Conservation (phyloP, 176 grass and related monocot species). For the Zizania latifolia region DNA sequence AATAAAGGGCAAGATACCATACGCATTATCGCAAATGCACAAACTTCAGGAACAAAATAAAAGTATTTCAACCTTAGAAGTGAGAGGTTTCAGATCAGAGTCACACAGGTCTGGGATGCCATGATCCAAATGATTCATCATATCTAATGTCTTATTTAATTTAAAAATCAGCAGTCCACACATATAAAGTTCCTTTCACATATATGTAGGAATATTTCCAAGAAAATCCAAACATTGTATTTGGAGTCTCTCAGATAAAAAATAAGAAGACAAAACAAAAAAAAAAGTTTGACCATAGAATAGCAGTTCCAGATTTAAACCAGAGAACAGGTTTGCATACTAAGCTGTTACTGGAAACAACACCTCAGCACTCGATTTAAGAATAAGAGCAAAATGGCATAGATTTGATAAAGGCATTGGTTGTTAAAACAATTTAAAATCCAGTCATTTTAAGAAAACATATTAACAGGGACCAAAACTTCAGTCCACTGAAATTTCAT, state of each 20-base stretch:
- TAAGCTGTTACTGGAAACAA: background rate
- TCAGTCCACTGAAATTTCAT: background rate
- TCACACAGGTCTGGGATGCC: slow-evolving; percentile 13
- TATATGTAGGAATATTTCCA: background rate
- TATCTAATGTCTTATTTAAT: slow-evolving; percentile 27
- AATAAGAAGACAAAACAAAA: slow-evolving; percentile 12
- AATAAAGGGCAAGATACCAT: too few species aligned
- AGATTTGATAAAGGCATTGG: background rate
- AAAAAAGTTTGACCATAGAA: background rate
- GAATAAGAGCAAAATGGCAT: background rate
- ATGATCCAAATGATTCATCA: slow-evolving; percentile 23
- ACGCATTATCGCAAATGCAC: too few species aligned
- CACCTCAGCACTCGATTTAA: background rate
- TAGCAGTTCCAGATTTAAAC: slow-evolving; percentile 8
- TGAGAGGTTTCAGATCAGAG: slow-evolving; percentile 1
- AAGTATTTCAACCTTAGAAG: slow-evolving; percentile 26
- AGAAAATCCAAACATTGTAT: background rate
- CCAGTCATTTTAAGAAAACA: too few species aligned
- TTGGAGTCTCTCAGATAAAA: background rate
- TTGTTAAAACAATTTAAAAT: background rate
- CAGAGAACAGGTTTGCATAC: background rate
- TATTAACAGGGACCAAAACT: too few species aligned
- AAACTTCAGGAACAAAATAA: slow-evolving; percentile 14
- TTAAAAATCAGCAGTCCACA: background rate
- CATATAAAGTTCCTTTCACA: background rate